Percentiles rank a stretch among this genome's conserved stretches.
phyloP scores from a whole-genome alignment of 2,329 filamentous ascomycete species.

The Emydomyces testavorans region DNA sequence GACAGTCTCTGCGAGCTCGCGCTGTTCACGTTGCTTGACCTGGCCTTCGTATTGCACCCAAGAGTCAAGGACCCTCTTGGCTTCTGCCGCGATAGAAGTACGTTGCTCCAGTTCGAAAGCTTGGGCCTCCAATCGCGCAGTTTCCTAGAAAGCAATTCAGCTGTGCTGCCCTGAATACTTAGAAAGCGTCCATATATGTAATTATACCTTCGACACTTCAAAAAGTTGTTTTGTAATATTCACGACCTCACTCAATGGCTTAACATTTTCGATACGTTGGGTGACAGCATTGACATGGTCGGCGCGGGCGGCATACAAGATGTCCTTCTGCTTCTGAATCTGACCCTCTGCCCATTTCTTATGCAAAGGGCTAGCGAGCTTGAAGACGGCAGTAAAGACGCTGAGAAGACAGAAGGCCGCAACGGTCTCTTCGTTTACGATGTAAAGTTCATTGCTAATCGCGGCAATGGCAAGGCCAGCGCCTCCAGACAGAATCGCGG shows the following conservation, averaged over 20 bases:
- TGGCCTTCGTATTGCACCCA: constrained; percentile 98
- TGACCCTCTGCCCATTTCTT: constrained; percentile 82
- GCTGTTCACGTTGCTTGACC: constrained; percentile 98
- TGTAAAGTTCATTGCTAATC: constrained; percentile 99
- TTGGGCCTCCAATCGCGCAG: constrained; percentile 87
- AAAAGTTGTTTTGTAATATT: constrained; percentile 96
- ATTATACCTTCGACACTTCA: constrained; percentile 84
- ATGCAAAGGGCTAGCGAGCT: constrained; percentile 88
- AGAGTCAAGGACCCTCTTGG: constrained; percentile 89
- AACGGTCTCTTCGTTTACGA: constrained; percentile 97
- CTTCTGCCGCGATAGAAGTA: constrained; percentile 82
- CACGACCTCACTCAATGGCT: constrained; percentile 88
- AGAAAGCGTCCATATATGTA: background rate
- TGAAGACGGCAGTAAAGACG: constrained; percentile 84
- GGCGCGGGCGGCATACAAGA: constrained; percentile 84
- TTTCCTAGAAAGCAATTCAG: constrained; percentile 54
- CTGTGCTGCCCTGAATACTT: background rate
- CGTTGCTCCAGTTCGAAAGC: constrained; percentile 95
- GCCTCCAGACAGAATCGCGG: constrained; percentile 85
- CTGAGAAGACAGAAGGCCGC: constrained; percentile 84
- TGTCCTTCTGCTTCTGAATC: constrained; percentile 83
- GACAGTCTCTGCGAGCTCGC: constrained; percentile 80
- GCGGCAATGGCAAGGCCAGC: constrained; percentile 86
- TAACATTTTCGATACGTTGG: constrained; percentile 82
- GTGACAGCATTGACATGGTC: constrained; percentile 95